These are phyloP conservation scores for Eucalyptus cloeziana DNA, from an alignment of 345 rosid species.

Conservation along the genomic window DNA sequence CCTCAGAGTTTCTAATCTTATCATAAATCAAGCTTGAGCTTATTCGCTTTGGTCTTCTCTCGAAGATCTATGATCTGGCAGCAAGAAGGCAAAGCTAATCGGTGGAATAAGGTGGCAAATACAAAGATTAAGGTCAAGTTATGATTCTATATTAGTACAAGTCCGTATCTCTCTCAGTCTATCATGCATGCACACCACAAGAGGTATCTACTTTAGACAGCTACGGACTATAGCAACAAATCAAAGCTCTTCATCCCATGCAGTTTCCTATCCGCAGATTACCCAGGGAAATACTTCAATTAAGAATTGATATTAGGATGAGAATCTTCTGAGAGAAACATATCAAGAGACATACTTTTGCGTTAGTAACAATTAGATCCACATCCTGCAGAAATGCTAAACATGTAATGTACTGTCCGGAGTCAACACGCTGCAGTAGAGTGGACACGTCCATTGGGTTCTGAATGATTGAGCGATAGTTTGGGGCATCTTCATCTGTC, in stretches of 20 bases:
- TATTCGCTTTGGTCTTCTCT: not conserved
- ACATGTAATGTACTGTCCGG: constrained; percentile 81
- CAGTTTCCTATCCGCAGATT: not conserved
- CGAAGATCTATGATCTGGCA: not conserved
- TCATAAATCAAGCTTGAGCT: not conserved
- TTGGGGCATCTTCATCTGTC: constrained; percentile 93
- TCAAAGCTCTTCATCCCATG: not conserved
- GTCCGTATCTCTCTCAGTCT: not conserved
- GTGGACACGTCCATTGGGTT: constrained; percentile 96
- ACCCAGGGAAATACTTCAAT: not conserved
- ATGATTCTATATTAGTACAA: not conserved
- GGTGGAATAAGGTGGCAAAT: not conserved
- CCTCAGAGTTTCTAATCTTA: not conserved
- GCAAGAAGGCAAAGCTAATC: not conserved
- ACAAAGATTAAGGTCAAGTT: not conserved
- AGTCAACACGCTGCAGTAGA: constrained; percentile 75
- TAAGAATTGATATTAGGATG: not conserved
- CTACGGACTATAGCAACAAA: not conserved
- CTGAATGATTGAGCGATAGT: constrained; percentile 76
- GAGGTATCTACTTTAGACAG: not conserved
- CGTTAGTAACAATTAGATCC: constrained; percentile 85
- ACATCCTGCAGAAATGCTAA: constrained; percentile 78
- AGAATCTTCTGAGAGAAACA: not conserved
- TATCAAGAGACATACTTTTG: constrained; percentile 44
- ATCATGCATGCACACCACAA: not conserved